These are phyloP conservation scores for Cryptococcus sp. DNA, from an alignment of 1,284 basidiomycete species.

Conservation along the genomic window DNA sequence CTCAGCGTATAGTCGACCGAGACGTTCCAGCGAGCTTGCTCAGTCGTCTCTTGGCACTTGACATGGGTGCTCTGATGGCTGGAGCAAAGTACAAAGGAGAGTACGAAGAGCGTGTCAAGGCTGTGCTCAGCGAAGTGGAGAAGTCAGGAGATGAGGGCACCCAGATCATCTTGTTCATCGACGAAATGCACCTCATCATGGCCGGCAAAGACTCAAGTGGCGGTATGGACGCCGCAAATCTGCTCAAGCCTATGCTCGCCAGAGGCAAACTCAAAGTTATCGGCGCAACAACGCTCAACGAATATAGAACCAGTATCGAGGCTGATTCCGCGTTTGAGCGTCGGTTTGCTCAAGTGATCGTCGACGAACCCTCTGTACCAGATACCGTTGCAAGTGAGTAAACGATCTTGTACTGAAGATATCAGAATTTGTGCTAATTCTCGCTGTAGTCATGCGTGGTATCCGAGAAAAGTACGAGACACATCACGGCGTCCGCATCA, in stretches of 20 bases:
- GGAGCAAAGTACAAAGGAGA: slow-evolving; percentile 87
- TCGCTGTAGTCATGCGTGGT: slow-evolving; percentile 63
- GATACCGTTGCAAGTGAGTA: slow-evolving; percentile 77
- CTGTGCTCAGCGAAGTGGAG: slow-evolving; percentile 86
- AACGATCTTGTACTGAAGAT: background rate
- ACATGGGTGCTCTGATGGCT: slow-evolving; percentile 74
- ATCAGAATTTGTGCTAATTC: background rate
- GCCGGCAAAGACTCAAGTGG: slow-evolving; percentile 46
- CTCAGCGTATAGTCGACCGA: slow-evolving; percentile 91
- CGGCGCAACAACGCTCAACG: slow-evolving; percentile 89
- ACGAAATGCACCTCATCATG: slow-evolving; percentile 92
- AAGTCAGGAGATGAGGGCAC: slow-evolving; percentile 80
- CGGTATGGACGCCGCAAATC: slow-evolving; percentile 66
- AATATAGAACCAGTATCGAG: slow-evolving; percentile 95
- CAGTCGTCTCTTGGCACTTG: slow-evolving; percentile 70
- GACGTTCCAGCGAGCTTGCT: slow-evolving; percentile 90
- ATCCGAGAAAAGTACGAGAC: slow-evolving; percentile 74
- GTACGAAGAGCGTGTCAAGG: slow-evolving; percentile 96
- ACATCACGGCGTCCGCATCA: slow-evolving; percentile 87
- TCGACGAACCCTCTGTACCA: slow-evolving; percentile 86
- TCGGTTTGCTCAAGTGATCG: slow-evolving; percentile 89
- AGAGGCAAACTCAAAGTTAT: slow-evolving; percentile 88
- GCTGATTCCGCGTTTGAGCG: slow-evolving; percentile 92
- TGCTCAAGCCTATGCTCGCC: slow-evolving; percentile 86
- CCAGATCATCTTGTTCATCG: slow-evolving; percentile 90